These are phyloP conservation scores for Carallia brachiata DNA, from an alignment of 345 rosid genomes.

Conservation along the genomic window DNA sequence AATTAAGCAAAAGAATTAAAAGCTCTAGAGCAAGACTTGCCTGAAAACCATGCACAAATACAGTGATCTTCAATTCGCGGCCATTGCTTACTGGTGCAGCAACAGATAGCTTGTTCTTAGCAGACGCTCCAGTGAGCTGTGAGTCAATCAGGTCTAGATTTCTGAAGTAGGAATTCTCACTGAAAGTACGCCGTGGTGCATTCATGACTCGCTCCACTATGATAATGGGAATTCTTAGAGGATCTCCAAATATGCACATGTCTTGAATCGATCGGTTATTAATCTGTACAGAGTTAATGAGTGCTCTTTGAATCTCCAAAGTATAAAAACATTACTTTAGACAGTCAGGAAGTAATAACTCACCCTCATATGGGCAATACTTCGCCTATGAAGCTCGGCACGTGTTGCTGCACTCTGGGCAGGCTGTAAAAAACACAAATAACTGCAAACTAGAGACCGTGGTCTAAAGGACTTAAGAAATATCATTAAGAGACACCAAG, in stretches of 20 bases:
- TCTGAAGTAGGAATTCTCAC: constrained; percentile 73
- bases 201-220: constrained; percentile 79
- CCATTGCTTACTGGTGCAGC: constrained; percentile 31
- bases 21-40: constrained; percentile 36
- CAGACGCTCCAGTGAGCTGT: constrained; percentile 24
- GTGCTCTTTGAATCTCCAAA: constrained; percentile 8
- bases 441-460: constrained; percentile 16
- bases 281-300: constrained; percentile 54
- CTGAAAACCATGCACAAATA: constrained; percentile 98
- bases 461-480: constrained; percentile 10
- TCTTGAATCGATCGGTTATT: constrained; percentile 87
- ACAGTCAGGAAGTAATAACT: constrained; percentile 19
- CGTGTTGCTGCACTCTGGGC: constrained; percentile 75
- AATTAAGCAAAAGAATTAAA: background rate
- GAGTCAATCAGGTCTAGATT: constrained; percentile 53
- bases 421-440: constrained; percentile 45
- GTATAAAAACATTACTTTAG: constrained; percentile 3
- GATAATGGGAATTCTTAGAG: constrained; percentile 72
- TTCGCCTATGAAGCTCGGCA: constrained; percentile 93
- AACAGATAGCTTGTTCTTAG: constrained; percentile 32
- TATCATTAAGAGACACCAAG: constrained; percentile 18
- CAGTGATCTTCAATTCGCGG: constrained; percentile 64
- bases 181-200: constrained; percentile 77
- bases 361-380: constrained; percentile 97
- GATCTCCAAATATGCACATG: constrained; percentile 86